A percentile compares a stretch with the other conserved stretches of the same genome.
phyloP scores from a whole-genome alignment of 1,139 yeast species.

The Cylindricascospora bacillispora region DNA sequence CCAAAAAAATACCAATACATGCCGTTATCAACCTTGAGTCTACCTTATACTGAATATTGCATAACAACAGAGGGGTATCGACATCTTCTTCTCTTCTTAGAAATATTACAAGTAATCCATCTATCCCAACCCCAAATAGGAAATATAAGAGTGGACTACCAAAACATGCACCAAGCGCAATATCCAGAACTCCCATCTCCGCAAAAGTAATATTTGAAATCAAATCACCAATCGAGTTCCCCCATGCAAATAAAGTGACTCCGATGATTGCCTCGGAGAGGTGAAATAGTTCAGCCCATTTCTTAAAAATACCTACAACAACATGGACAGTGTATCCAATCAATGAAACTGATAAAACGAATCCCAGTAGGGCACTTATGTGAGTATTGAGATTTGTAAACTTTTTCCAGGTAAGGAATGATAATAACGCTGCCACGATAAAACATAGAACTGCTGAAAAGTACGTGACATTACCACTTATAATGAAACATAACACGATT shows the following conservation, averaged over 20 bases:
- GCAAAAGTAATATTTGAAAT: slow-evolving; percentile 80
- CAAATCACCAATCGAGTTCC: slow-evolving; percentile 82
- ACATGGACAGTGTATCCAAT: slow-evolving; percentile 68
- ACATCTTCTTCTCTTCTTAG: slow-evolving; percentile 1
- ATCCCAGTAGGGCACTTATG: slow-evolving; percentile 42
- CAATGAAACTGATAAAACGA: slow-evolving; percentile 56
- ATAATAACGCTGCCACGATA: neutral
- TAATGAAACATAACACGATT: slow-evolving; percentile 3
- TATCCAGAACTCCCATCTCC: slow-evolving; percentile 71
- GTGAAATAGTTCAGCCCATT: slow-evolving; percentile 45
- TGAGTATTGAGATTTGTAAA: slow-evolving; percentile 20
- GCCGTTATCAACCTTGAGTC: slow-evolving; percentile 39
- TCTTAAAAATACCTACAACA: slow-evolving; percentile 54
- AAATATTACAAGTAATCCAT: slow-evolving; percentile 42
- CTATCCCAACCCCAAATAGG: slow-evolving; percentile 51
- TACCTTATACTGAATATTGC: slow-evolving; percentile 29
- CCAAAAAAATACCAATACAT: slow-evolving; percentile 38
- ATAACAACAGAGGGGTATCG: slow-evolving; percentile 2
- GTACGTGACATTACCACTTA: slow-evolving; percentile 1
- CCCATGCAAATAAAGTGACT: slow-evolving; percentile 75
- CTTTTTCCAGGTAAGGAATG: neutral
- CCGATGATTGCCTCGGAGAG: slow-evolving; percentile 78
- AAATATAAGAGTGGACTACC: slow-evolving; percentile 77
- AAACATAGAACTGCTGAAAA: slow-evolving; percentile 4
- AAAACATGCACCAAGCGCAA: slow-evolving; percentile 91